phyloP scores from a whole-genome alignment of 805 yeast species.

The Middelhovenomyces tepae region DNA sequence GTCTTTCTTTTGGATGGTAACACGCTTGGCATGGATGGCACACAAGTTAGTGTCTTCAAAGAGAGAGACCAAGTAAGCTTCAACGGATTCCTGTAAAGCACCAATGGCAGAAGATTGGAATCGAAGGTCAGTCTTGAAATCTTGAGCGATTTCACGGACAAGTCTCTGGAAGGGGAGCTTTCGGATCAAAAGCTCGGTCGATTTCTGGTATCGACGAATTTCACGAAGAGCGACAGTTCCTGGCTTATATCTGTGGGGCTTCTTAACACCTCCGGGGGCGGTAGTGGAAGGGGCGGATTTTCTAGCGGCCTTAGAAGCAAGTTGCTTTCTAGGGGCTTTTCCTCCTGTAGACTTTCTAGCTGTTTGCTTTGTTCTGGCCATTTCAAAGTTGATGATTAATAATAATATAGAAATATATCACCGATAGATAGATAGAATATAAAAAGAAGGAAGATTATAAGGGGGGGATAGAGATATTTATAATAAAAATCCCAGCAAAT shows the following conservation, averaged over 20 bases:
- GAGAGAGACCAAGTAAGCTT: constrained; percentile 77
- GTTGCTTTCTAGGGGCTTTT: constrained; percentile 87
- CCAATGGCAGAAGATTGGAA: constrained; percentile 87
- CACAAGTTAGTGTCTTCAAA: constrained; percentile 88
- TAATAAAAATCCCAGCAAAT: too few relatives aligned
- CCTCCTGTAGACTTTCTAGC: constrained; percentile 82
- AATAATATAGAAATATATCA: not conserved
- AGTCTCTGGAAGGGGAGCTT: constrained; percentile 87
- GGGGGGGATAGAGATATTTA: not conserved
- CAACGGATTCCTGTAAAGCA: constrained; percentile 85
- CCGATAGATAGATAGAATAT: not conserved
- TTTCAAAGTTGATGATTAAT: constrained; percentile 23
- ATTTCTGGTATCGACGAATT: constrained; percentile 86
- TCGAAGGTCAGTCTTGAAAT: constrained; percentile 77
- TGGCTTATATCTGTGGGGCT: constrained; percentile 91
- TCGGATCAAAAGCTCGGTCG: constrained; percentile 79
- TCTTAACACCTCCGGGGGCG: constrained; percentile 78
- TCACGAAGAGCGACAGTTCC: constrained; percentile 92
- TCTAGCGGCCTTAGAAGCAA: constrained; percentile 86
- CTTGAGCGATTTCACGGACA: constrained; percentile 84
- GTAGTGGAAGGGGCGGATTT: constrained; percentile 74
- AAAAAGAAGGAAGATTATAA: not conserved
- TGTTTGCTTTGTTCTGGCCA: constrained; percentile 86
- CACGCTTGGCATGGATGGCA: constrained; percentile 92
- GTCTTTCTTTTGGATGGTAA: constrained; percentile 86